phyloP scores from a whole-genome alignment of 208 protist genomes.

The Kentomonas sorsogonicus region DNA sequence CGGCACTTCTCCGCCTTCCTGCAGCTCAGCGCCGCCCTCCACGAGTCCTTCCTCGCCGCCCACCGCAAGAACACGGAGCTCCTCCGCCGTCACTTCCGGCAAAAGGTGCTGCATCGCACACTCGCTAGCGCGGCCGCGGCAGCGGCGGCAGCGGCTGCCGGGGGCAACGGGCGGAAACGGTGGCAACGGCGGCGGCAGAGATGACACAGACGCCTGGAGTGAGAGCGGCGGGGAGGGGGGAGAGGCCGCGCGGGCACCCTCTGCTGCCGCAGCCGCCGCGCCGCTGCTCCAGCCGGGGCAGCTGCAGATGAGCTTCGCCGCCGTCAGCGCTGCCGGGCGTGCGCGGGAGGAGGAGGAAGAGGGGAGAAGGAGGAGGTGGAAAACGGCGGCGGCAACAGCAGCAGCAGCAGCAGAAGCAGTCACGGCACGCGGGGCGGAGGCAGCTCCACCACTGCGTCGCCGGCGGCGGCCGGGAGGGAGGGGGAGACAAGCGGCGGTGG shows the following conservation, averaged over 20 bases:
- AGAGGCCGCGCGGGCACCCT: no score
- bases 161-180: background rate
- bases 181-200: background rate
- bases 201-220: no score
- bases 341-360: no score
- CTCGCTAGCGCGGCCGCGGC: background rate
- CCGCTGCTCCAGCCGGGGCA: no score
- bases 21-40: constrained; percentile 22
- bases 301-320: no score
- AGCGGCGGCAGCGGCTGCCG: background rate
- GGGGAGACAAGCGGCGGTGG: no score
- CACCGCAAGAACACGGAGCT: constrained; percentile 30
- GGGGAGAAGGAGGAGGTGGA: background rate
- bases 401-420: constrained; percentile 9
- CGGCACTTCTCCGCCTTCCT: constrained; percentile 34
- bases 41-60: constrained; percentile 21
- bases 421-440: constrained; percentile 1
- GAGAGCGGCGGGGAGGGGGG: no score
- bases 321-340: no score
- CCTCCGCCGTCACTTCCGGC: constrained; percentile 26
- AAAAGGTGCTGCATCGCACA: no score
- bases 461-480: no score
- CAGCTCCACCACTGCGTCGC: no score
- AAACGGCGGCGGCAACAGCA: constrained; percentile 7
- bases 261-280: no score